Percentiles rank a stretch among this genome's conserved stretches.
phyloP scores from a whole-genome alignment of 805 yeast genomes.

The Ogataea thermomethanolica region DNA sequence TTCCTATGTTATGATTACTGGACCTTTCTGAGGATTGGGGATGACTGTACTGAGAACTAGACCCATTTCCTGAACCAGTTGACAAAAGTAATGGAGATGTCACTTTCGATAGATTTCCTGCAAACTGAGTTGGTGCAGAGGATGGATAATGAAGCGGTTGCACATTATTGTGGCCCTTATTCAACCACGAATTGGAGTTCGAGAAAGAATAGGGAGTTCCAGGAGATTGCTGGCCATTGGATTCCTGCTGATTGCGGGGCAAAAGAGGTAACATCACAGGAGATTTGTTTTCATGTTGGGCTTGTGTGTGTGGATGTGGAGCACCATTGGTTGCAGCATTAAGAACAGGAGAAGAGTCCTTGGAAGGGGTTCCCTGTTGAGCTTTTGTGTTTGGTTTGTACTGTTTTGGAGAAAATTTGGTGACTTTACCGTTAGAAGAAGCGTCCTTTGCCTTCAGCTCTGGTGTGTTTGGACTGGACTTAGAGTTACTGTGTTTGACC shows the following conservation, averaged over 20 bases:
- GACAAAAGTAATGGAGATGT: slow-evolving; percentile 63
- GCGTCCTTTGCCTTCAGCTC: slow-evolving; percentile 51
- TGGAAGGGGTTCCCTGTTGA: slow-evolving; percentile 11
- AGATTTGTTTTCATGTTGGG: slow-evolving; percentile 22
- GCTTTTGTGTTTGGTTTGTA: slow-evolving; percentile 33
- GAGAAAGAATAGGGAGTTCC: slow-evolving; percentile 31
- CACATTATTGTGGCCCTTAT: slow-evolving; percentile 32
- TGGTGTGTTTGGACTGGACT: slow-evolving; percentile 52
- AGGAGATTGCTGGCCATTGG: slow-evolving; percentile 18
- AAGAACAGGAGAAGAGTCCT: slow-evolving; percentile 19
- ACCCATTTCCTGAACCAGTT: slow-evolving; percentile 38
- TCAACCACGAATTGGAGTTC: slow-evolving; percentile 28
- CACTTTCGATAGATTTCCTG: slow-evolving; percentile 57
- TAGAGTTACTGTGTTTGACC: slow-evolving; percentile 49
- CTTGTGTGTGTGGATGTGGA: not conserved
- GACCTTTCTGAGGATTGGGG: slow-evolving; percentile 36
- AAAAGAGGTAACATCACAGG: slow-evolving; percentile 41
- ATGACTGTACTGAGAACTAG: slow-evolving; percentile 34
- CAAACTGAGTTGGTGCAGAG: slow-evolving; percentile 69
- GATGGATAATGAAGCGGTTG: slow-evolving; percentile 64
- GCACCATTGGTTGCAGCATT: slow-evolving; percentile 12
- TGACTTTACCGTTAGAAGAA: slow-evolving; percentile 19
- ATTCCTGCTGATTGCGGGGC: slow-evolving; percentile 34
- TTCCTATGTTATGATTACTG: slow-evolving; percentile 27
- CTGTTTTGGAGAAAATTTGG: slow-evolving; percentile 37